Evolutionary conservation across 768 basidiomycete species (phyloP), one percentile per base, ranked within the genome.

Genomic region (Leccinum rimulosum): DNA sequence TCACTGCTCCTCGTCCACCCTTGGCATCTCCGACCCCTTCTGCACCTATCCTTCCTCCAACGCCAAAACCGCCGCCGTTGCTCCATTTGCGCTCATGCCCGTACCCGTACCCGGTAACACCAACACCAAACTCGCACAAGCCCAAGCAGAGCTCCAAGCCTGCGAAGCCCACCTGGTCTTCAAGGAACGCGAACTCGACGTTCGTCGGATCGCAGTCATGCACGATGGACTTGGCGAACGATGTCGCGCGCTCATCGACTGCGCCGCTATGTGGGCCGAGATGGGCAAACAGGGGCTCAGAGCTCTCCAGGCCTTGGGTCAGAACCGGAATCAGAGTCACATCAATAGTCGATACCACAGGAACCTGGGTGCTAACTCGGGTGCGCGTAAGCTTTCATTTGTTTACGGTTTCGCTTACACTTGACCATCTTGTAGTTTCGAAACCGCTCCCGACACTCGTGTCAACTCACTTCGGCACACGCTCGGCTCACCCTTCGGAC

Each of bases 211-310:
- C 35, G 14, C 35, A 14, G 35, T 36, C 35, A 14, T 14, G 14
- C 35, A 36, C 9, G 35, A 36, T 36, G 35, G 35, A 15, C 35
- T 36, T 15, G 35, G 77, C 89, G 15, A 75, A 80, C 9, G 81
- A 84, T 86, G 84, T 62, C 77, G 74, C 14, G 89, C 88, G 0
- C 77, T 93, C 65, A 36, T 36, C 12, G 35, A 14, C 35, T 36
- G 35, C 14, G 35, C 35, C 9, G 35, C 35, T 14, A 14, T 36
- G 9, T 36, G 35, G 14, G 35, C 76, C 1, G 84, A 89, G 65
- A 79, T 84, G 68, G 91, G 89, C 0, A 82, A 80, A 61, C 82
- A 86, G 56, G 87, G 81, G 15, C 66, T 90, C 9, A 60, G 54
- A 17, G 56, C 66, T 0, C 45, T 72, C 4, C 71, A 72, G 35